These are phyloP conservation scores for Thalia dealbata DNA, from an alignment of 176 grass and related monocot genomes.

Conservation along the genomic window DNA sequence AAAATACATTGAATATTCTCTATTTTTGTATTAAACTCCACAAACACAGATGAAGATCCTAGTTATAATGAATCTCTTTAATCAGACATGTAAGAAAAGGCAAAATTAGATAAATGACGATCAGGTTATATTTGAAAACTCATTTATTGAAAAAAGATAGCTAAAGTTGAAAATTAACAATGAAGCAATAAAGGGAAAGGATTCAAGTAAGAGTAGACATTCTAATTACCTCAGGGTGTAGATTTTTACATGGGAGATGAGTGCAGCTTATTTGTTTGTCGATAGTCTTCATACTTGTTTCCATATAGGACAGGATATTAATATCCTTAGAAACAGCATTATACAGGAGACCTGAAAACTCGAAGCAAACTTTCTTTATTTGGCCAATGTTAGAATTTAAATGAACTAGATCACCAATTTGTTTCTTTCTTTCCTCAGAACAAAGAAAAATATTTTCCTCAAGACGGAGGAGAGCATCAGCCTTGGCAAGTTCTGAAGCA, in stretches of 20 bases:
- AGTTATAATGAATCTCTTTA: too few species aligned
- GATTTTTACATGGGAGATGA: conserved; percentile 12
- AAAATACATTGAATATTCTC: too few species aligned
- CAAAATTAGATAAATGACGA: too few species aligned
- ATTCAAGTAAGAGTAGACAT: background rate
- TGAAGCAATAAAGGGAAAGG: background rate
- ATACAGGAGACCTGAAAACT: conserved; percentile 51
- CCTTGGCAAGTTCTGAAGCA: conserved; percentile 50
- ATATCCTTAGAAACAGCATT: conserved; percentile 47
- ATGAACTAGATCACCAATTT: conserved; percentile 51
- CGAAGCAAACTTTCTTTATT: conserved; percentile 54
- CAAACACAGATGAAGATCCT: too few species aligned
- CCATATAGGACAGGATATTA: conserved; percentile 49
- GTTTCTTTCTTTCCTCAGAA: conserved; percentile 47
- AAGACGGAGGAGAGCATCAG: conserved; percentile 39
- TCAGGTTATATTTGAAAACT: too few species aligned
- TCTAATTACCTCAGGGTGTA: conserved; percentile 20
- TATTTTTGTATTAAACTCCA: too few species aligned
- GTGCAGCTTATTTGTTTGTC: conserved; percentile 42
- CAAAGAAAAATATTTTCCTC: conserved; percentile 35
- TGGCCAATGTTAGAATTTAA: conserved; percentile 49
- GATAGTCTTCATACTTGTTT: conserved; percentile 54
- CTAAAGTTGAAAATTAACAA: too few species aligned
- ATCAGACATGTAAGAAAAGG: too few species aligned
- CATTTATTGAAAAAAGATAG: too few species aligned